Percentiles rank a stretch among this genome's conserved stretches.
phyloP scores from a whole-genome alignment of 2,329 filamentous ascomycete genomes.

The Cladobotryum protrusum region DNA sequence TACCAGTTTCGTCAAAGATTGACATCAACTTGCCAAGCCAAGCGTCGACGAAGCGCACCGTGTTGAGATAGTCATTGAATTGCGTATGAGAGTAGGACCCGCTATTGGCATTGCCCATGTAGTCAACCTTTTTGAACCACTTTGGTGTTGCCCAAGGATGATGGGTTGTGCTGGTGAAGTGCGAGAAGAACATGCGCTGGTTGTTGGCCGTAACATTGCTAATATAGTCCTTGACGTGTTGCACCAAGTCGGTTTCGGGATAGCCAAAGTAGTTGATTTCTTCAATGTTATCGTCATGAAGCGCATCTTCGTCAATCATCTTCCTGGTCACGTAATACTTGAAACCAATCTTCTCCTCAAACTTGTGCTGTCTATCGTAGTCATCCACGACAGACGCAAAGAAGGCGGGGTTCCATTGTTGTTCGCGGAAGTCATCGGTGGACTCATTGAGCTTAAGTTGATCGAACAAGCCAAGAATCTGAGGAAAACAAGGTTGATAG shows the following conservation, averaged over 20 bases:
- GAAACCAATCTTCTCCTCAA: slow-evolving; percentile 28
- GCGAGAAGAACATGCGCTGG: slow-evolving; percentile 28
- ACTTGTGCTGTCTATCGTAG: slow-evolving; percentile 28
- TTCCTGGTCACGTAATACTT: slow-evolving; percentile 20
- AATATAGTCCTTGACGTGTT: slow-evolving; percentile 29
- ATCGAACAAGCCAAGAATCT: slow-evolving; percentile 28
- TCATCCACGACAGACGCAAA: slow-evolving; percentile 28
- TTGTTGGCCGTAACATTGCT: slow-evolving; percentile 22
- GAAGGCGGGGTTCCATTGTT: slow-evolving; percentile 27
- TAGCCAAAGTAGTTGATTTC: slow-evolving; percentile 32
- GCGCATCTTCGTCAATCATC: slow-evolving; percentile 23
- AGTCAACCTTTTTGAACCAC: neutral
- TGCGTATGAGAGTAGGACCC: slow-evolving; percentile 14
- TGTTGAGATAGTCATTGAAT: slow-evolving; percentile 27
- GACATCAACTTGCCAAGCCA: slow-evolving; percentile 27
- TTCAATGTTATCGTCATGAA: slow-evolving; percentile 22
- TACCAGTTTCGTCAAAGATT: slow-evolving; percentile 25
- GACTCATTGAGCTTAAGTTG: slow-evolving; percentile 13
- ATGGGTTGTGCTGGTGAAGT: slow-evolving; percentile 31
- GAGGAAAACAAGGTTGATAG: slow-evolving; percentile 41
- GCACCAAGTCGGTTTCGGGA: slow-evolving; percentile 24
- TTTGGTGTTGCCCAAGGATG: slow-evolving; percentile 25
- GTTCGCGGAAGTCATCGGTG: slow-evolving; percentile 17
- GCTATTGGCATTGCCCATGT: neutral
- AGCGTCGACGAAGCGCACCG: slow-evolving; percentile 24